Percentiles rank a stretch among this genome's conserved stretches.
Conservation (phyloP, 148 eudicot species). For the Rhododendron simsii region DNA sequence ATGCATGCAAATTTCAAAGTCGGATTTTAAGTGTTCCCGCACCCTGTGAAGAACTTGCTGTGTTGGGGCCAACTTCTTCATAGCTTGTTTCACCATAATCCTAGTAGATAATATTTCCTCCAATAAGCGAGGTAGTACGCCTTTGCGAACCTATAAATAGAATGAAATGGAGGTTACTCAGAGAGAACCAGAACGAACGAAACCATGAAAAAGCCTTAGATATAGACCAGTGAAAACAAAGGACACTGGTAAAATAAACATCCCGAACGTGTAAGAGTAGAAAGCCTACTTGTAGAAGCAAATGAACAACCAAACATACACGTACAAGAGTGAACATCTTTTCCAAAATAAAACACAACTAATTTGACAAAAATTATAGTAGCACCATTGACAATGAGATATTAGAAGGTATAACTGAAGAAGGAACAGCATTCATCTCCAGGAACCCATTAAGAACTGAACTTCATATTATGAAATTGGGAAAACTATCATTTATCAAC, state of each 20-base stretch:
- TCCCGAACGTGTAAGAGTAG: background rate
- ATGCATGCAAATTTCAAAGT: background rate
- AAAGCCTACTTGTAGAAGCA: background rate
- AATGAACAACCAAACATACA: background rate
- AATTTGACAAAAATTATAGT: background rate
- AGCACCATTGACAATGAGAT: background rate
- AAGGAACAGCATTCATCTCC: background rate
- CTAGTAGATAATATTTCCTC: constrained; percentile 95
- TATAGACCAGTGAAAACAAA: background rate
- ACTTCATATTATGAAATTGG: background rate
- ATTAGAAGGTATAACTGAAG: background rate
- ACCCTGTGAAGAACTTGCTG: constrained; percentile 78
- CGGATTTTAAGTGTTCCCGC: background rate
- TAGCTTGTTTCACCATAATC: constrained; percentile 92
- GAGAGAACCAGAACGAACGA: background rate
- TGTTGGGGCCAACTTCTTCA: constrained; percentile 75
- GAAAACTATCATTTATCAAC: background rate
- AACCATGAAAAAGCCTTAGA: background rate
- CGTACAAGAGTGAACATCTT: background rate
- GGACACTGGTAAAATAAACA: background rate
- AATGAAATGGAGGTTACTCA: background rate
- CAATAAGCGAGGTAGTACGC: constrained; percentile 78
- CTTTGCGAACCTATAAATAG: constrained; percentile 60
- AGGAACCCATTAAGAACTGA: background rate
- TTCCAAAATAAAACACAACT: background rate